Evolutionary conservation across 208 protist species (phyloP).

Genomic region (Strigomonas culicis): DNA sequence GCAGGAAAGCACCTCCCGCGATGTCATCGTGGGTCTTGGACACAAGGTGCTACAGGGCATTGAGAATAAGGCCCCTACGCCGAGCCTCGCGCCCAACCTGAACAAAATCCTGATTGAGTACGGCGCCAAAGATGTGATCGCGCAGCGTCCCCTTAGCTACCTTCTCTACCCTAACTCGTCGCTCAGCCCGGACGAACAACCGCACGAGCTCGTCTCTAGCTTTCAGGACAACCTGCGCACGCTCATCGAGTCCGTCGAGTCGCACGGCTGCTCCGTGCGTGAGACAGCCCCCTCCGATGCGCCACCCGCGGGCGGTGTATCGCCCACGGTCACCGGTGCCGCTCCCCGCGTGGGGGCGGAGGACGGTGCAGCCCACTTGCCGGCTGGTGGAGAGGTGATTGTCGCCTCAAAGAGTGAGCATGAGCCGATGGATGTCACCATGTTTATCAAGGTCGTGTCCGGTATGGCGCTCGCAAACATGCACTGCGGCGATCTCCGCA

Average conservation of each 20-base stretch:
- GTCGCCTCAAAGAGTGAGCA: conserved; percentile 53
- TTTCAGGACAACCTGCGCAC: conserved; percentile 80
- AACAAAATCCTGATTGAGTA: conserved; percentile 69
- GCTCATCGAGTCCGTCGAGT: conserved; percentile 81
- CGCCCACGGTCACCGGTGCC: not conserved
- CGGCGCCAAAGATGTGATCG: conserved; percentile 72
- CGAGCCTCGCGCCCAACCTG: conserved; percentile 77
- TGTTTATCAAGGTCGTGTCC: conserved; percentile 74
- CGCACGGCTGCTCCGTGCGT: conserved; percentile 55
- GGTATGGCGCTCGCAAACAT: conserved; percentile 84
- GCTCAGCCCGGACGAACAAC: conserved; percentile 41
- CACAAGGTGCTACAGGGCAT: conserved; percentile 74
- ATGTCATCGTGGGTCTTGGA: conserved; percentile 79
- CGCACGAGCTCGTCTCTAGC: conserved; percentile 64
- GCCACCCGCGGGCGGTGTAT: not conserved
- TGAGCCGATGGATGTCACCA: conserved; percentile 74
- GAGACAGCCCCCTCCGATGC: not conserved
- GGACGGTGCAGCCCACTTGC: not conserved
- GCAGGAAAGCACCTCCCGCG: conserved; percentile 71
- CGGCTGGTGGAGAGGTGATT: conserved; percentile 20
- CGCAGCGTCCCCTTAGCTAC: conserved; percentile 79
- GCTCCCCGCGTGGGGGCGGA: not conserved
- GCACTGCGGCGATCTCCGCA: conserved; percentile 67
- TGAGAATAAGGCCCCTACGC: conserved; percentile 87
- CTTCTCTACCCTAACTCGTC: conserved; percentile 71